Evolutionary conservation across 2,329 filamentous ascomycete genomes (phyloP), one percentile per base, ranked within the genome.

Genomic region (Intubia oerlemansii): DNA sequence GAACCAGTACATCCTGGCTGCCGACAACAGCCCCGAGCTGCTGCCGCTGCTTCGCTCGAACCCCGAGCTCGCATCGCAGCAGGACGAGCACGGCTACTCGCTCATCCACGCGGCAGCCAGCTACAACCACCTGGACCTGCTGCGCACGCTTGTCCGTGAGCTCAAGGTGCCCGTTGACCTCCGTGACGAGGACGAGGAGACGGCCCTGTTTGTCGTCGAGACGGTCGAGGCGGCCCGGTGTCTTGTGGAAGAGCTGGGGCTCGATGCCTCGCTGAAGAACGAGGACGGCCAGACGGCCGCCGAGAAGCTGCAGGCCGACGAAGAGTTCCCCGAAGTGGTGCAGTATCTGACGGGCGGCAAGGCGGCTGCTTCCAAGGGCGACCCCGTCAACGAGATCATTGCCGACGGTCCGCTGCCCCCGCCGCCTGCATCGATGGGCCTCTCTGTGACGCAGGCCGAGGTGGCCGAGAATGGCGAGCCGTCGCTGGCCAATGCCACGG

Each of bases 41-140:
- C 58, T 92, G 36, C 57, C 69, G 33, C 67, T 84, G 39, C 70
- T 98, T 29, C 65, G 66, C 37, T 57, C 70, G 35, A 66, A 81
- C 39, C 79, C 81, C 19, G 52, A 66, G n/a, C 58, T 91, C 30
- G 85, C 88, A 30, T 65, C 71, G 3, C 55, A 63, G 29, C 80
- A 91, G 53, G 88, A 98, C 50, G 70, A 76, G 34, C 77, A 93
- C 44, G 88, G 88, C 42, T 98, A 98, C 56, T 91, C 82, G 26
- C 68, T 95, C 16, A 57, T 95, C 27, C 88, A 98, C 51, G 88
- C 88, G 29, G 81, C 85, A 11, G 74, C 80, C 12, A 93, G 84
- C 40, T 98, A 95, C 60, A 77, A 75, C 46, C 84, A 95, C 46
- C 54, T 80, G 20, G 66, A 77, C 31, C 69, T 98, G 11, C 62